A percentile compares a stretch with the other conserved stretches of the same genome.
Evolutionary conservation across 495 filamentous ascomycete genomes (phyloP).

Genomic region (Talaromyces stipitatus): DNA sequence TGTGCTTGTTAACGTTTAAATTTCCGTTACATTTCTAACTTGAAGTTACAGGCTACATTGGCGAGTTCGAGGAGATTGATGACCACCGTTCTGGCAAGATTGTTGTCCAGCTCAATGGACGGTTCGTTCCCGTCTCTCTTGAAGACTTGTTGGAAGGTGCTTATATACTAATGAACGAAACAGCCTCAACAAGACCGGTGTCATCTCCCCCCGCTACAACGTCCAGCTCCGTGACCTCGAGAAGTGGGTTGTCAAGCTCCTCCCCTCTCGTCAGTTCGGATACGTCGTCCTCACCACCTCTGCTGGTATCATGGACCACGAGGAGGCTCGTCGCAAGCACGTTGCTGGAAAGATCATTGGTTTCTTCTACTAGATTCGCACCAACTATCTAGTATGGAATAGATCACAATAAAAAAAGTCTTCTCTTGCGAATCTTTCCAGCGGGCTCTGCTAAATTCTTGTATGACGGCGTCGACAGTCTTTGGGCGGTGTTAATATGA

Average conservation of each 20-base stretch:
- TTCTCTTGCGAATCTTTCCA: slow-evolving; percentile 13
- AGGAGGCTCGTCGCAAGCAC: slow-evolving; percentile 97
- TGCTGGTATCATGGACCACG: slow-evolving; percentile 99
- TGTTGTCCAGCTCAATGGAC: slow-evolving; percentile 88
- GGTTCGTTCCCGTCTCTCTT: slow-evolving; percentile 25
- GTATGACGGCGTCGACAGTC: slow-evolving; percentile 4
- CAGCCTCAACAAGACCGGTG: slow-evolving; percentile 96
- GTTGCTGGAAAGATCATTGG: slow-evolving; percentile 93
- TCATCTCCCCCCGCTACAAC: slow-evolving; percentile 98
- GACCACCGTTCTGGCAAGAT: slow-evolving; percentile 99
- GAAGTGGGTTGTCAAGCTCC: slow-evolving; percentile 98
- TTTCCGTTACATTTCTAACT: slow-evolving; percentile 62
- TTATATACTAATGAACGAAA: neutral
- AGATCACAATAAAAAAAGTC: slow-evolving; percentile 21
- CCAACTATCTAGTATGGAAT: slow-evolving; percentile 9
- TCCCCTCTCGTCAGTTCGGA: slow-evolving; percentile 98
- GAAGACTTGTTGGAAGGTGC: neutral
- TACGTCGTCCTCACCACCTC: slow-evolving; percentile 98
- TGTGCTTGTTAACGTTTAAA: slow-evolving; percentile 85
- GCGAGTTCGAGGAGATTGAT: slow-evolving; percentile 99
- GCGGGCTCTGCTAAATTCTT: slow-evolving; percentile 4
- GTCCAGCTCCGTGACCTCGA: slow-evolving; percentile 93
- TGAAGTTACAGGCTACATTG: slow-evolving; percentile 77
- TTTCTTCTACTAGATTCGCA: slow-evolving; percentile 77
- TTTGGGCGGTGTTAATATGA: slow-evolving; percentile 8